Base-by-base conservation (phyloP, 768 basidiomycete species). In the Leccinum fibrillosum region DNA sequence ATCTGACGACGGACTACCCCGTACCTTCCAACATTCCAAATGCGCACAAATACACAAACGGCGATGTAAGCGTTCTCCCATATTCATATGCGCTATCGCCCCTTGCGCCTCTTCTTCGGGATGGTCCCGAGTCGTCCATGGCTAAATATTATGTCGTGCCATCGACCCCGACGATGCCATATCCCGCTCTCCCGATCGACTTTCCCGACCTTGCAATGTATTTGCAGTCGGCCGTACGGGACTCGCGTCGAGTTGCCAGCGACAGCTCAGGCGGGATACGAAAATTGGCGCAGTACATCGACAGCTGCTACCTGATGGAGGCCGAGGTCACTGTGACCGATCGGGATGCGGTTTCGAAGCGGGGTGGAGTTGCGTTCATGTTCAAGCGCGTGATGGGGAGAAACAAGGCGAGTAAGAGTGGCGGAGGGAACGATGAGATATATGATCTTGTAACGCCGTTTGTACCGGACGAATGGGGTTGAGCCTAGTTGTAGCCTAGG, bases 401-500 rank as follows among this genome's bases (percentile, higher is more conserved):
- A 76, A 59, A 75, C 55, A 82, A 75, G 63, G 69, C 74, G 21
- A 81, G 74, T 65, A 80, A 76, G 64, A 77, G 73, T 32, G 76
- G 81, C 5, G 78, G 81, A 50, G 78, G 80, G 47, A 92, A 92
- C 66, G 88, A 89, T 63, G 89, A 92, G 58, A 88, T 85, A 9
- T 92, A 87, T 60, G 88, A 90, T 44, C 79, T 91, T 11, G 89
- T 92, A 55, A 92, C 90, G 15, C 90, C 90, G 1, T 92, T 92
- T 71, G 82, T 90, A 17, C 74, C 86, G 17, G 86, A 90, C 57
- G 88, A 90, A 62, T 89, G 82, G 83, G 86, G 87, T 56, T 86
- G 67, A 72, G 3, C 8, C 15, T 42, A 42, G 11, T 42, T 19
- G 17, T 42, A 42, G 42, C 28, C 28, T 28, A 28, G 6, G 7